phyloP scores from a whole-genome alignment of 768 basidiomycete species.

The Rubroboletus satanas region DNA sequence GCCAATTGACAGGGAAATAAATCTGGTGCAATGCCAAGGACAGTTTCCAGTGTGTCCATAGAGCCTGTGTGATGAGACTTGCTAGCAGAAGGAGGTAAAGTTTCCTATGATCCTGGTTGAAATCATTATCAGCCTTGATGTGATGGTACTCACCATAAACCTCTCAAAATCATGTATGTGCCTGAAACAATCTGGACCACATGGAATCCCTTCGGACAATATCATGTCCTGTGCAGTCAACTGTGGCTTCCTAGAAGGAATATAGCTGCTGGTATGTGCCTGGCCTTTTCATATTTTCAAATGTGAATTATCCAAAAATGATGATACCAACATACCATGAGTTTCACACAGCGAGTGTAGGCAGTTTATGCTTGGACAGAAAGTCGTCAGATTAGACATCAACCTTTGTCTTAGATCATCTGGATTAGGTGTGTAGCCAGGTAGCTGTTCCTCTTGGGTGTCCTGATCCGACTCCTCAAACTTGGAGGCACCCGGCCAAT shows the following conservation, averaged over 20 bases:
- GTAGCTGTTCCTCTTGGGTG: neutral
- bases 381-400: conserved; percentile 30
- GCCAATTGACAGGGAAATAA: conserved; percentile 48
- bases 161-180: conserved; percentile 22
- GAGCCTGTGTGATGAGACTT: conserved; percentile 5
- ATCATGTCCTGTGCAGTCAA: conserved; percentile 22
- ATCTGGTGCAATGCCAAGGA: conserved; percentile 45
- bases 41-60: conserved; percentile 27
- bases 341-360: conserved; percentile 37
- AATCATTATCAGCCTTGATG: accelerated
- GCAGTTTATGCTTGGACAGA: conserved; percentile 48
- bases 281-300: neutral
- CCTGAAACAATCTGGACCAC: conserved; percentile 32
- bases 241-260: conserved; percentile 23
- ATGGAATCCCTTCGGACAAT: conserved; percentile 28
- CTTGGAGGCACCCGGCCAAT: conserved; percentile 33
- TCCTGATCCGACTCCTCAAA: neutral
- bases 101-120: conserved; percentile 13
- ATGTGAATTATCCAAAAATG: neutral
- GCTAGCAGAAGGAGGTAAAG: conserved; percentile 16
- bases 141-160: conserved; percentile 16
- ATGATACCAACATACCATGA: conserved; percentile 30
- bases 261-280: conserved; percentile 1
- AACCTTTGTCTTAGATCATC: conserved; percentile 33
- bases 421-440: conserved; percentile 12